Percentiles rank a stretch among this genome's conserved stretches.
Evolutionary conservation across 208 protist species (phyloP).

Genomic region (Wallacemonas sp.): DNA sequence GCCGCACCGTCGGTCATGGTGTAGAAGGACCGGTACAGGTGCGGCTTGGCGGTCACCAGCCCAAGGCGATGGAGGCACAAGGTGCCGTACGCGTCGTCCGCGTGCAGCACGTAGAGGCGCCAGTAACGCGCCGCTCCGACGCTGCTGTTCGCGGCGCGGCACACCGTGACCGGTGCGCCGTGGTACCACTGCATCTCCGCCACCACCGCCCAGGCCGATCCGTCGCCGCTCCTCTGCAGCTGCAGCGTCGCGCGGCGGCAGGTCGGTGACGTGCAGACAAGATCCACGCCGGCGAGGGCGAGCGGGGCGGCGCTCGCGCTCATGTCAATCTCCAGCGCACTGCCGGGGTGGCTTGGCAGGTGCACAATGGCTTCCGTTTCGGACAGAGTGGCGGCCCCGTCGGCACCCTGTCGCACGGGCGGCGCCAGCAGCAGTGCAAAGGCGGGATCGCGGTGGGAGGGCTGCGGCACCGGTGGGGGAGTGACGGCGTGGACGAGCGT

Average conservation of each 20-base stretch:
- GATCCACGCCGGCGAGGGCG: neutral
- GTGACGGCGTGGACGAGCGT: too few species aligned
- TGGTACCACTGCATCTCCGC: neutral
- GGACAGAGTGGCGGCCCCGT: too few species aligned
- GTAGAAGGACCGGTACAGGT: conserved; percentile 15
- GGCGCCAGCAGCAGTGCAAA: neutral
- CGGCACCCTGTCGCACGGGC: too few species aligned
- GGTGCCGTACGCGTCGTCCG: conserved; percentile 7
- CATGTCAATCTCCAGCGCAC: neutral
- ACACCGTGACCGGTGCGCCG: neutral
- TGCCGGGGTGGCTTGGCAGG: neutral
- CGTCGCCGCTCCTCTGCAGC: conserved; percentile 6
- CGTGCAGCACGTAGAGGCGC: conserved; percentile 41
- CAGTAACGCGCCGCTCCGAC: conserved; percentile 38
- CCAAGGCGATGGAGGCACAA: neutral
- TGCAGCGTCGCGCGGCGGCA: neutral
- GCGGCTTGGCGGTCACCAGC: conserved; percentile 5
- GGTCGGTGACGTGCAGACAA: neutral
- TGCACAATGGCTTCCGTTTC: too few species aligned
- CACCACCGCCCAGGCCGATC: neutral
- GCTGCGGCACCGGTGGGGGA: too few species aligned
- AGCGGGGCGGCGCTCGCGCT: neutral
- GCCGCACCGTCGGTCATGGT: neutral
- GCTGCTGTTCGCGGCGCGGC: conserved; percentile 30
- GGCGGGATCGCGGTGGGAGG: neutral